Evolutionary conservation across 1,284 basidiomycete species (phyloP).

Genomic region (Trichosporon coremiiforme): DNA sequence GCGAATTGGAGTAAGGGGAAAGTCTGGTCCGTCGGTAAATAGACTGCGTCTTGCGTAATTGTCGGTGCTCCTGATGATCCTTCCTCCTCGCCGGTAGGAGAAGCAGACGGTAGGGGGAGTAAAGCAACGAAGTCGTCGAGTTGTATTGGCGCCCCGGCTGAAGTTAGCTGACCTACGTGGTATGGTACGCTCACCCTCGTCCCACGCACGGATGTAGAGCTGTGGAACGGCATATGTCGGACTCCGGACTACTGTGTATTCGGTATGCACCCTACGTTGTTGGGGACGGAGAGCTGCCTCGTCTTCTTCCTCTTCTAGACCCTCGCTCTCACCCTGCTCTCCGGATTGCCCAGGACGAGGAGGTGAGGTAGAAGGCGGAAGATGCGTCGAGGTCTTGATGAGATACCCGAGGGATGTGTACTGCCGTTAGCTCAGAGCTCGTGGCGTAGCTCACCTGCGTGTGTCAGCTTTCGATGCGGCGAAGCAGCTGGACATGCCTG

Average conservation of each 20-base stretch:
- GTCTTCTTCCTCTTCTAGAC: conserved; percentile 27
- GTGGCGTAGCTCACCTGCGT: conserved; percentile 27
- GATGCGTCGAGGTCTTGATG: conserved; percentile 27
- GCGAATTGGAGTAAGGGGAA: conserved; percentile 43
- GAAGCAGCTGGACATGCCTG: neutral
- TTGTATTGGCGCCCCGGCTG: conserved; percentile 38
- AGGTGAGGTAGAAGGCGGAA: neutral
- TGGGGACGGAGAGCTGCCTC: conserved; percentile 17
- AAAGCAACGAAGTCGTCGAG: conserved; percentile 25
- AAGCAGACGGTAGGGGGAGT: conserved; percentile 20
- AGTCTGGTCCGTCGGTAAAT: conserved; percentile 31
- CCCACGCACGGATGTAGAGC: conserved; percentile 43
- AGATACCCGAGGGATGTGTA: conserved; percentile 34
- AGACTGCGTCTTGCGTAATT: conserved; percentile 26
- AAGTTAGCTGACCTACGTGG: neutral
- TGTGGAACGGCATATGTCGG: conserved; percentile 41
- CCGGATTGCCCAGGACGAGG: neutral
- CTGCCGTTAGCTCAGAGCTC: neutral
- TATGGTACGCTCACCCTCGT: conserved; percentile 37
- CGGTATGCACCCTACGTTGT: conserved; percentile 27
- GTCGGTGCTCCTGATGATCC: neutral
- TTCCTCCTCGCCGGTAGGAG: neutral
- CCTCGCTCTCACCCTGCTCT: neutral
- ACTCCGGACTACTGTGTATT: conserved; percentile 39
- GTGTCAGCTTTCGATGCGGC: conserved; percentile 21